These are phyloP conservation scores for Diaporthe sp. DNA, from an alignment of 2,329 filamentous ascomycete genomes.

Conservation along the genomic window DNA sequence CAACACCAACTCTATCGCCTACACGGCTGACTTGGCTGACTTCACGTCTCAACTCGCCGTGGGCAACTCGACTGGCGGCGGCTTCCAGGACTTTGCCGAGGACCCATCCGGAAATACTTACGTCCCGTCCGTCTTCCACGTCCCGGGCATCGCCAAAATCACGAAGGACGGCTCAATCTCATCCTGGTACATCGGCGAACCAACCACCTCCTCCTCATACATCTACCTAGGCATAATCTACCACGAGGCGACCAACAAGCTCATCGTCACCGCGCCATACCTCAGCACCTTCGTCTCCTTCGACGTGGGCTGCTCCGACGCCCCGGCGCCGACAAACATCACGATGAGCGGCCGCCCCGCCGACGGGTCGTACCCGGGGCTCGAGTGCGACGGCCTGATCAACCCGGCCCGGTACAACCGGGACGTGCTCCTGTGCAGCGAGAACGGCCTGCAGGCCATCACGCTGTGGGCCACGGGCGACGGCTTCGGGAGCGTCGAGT, in stretches of 20 bases:
- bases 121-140: neutral
- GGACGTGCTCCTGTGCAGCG: neutral
- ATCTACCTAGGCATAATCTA: constrained; percentile 4
- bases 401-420: constrained; percentile 1
- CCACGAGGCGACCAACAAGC: constrained; percentile 7
- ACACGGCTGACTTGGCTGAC: constrained; percentile 8
- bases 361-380: neutral
- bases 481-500: neutral
- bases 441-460: constrained; percentile 9
- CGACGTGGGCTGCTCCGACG: neutral
- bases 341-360: neutral
- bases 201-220: neutral
- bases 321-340: neutral
- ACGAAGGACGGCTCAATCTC: neutral
- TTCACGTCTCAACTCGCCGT: neutral
- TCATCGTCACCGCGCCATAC: neutral
- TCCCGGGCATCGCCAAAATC: neutral
- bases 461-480: neutral
- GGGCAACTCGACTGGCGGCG: neutral
- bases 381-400: constrained; percentile 7
- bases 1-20: neutral
- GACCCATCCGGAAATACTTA: neutral
- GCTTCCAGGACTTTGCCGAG: constrained; percentile 3
- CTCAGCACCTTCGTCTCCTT: neutral
- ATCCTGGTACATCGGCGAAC: neutral